Base-by-base conservation (phyloP, 441 rosid species). In the Macaranga tanarius region DNA sequence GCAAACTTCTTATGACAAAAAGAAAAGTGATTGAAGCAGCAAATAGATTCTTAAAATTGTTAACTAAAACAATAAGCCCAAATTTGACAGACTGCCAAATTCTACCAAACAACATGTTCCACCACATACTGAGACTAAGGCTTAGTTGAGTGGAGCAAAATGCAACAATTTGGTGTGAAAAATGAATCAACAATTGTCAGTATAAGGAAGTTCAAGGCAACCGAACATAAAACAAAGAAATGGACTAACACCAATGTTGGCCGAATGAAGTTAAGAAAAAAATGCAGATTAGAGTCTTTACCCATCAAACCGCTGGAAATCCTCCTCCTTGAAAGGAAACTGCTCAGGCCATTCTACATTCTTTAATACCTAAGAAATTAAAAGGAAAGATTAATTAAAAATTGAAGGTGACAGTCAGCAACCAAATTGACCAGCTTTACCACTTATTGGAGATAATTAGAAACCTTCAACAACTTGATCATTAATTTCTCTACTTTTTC, bases 291-390 rank as follows among this genome's bases (percentile, higher is more conserved):
- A 54, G 48, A 42, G 77, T 17, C 34, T 34, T 79, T 86, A 94
- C 98, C 89, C 97, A 62, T 94, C 97, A 72, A 81, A 89, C 31
- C 98, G 90, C 83, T 88, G 97, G 72, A 94, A 94, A 77, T 92
- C 95, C 83, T 90, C 96, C 45, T 87, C 90, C 84, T 88, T 92
- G 86, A 92, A 92, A 45, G 96, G 98, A 70, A 89, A 89, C 70
- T 78, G 91, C 79, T 90, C 96, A 10, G 95, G 98, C 97, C 98
- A 92, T 11, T 88, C 86, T 62, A 88, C 90, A 56, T 90, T 89
- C 82, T 72, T 87, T 87, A 94, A 83, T 28, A 86, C 84, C 96
- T 94, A 72, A 44, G 42, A 10, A 52, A 66, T 58, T 28, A 23
- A 71, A 68, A 66, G 75, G 31, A 65, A 76, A 57, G n/a, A n/a